Conservation (phyloP, 208 protist species). For the Leishmania major region DNA sequence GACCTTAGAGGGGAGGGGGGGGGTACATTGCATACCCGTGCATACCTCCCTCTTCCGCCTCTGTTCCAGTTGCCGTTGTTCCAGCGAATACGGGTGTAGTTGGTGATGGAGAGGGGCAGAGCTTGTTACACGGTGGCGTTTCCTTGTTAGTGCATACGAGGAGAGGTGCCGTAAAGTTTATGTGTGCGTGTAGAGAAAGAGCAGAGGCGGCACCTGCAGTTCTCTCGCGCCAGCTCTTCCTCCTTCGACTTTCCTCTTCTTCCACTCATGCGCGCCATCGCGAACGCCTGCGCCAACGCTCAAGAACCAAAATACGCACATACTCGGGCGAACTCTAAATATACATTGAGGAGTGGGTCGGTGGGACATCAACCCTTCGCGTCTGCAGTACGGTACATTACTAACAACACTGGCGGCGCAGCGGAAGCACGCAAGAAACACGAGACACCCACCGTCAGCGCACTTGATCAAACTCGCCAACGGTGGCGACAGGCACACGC, state of each 20-base stretch:
- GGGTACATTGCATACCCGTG: not conserved
- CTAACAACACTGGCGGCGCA: not conserved
- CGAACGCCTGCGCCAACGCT: not conserved
- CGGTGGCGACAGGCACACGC: not conserved
- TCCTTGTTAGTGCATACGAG: not conserved
- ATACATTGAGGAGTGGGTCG: not conserved
- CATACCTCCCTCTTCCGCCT: not conserved
- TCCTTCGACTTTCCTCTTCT: not conserved
- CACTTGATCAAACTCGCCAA: not conserved
- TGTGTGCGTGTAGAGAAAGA: not conserved
- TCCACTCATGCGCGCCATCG: not conserved
- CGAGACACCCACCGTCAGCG: not conserved
- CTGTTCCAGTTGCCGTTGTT: not conserved
- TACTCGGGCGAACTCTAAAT: not conserved
- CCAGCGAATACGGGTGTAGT: not conserved
- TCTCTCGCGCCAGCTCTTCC: not conserved
- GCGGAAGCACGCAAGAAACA: not conserved
- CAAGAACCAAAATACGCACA: not conserved
- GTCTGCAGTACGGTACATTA: not conserved
- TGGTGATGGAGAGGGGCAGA: not conserved
- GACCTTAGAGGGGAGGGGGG: not conserved
- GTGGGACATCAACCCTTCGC: not conserved
- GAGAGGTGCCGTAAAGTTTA: not conserved
- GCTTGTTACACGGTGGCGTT: not conserved
- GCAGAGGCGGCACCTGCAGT: not conserved